These are phyloP conservation scores for Pseudisothecium myosuroides DNA, from an alignment of 225 moss, liverwort and hornwort genomes.

Conservation along the genomic window DNA sequence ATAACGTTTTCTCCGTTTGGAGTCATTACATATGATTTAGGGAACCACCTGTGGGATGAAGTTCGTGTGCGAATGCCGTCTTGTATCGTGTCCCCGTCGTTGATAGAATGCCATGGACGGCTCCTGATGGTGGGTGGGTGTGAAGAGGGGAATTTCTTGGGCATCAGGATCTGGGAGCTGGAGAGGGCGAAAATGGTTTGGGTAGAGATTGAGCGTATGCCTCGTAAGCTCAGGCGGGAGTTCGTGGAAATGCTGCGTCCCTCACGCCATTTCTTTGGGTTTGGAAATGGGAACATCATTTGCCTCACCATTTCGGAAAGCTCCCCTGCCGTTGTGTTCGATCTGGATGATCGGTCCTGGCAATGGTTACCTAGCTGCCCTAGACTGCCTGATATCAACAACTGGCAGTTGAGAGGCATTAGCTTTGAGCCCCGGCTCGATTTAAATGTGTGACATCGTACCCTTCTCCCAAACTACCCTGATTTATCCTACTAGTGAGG, in stretches of 20 bases:
- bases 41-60: slow-evolving; percentile 43
- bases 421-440: slow-evolving; percentile 64
- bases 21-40: slow-evolving; percentile 60
- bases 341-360: slow-evolving; percentile 61
- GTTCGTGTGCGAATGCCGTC: slow-evolving; percentile 61
- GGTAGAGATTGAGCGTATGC: slow-evolving; percentile 72
- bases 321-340: slow-evolving; percentile 60
- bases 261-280: slow-evolving; percentile 63
- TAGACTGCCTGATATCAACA: slow-evolving; percentile 67
- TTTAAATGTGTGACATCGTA: slow-evolving; percentile 13
- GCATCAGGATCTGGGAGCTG: slow-evolving; percentile 74
- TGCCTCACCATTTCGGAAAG: slow-evolving; percentile 62
- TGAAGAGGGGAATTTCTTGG: slow-evolving; percentile 54
- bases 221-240: slow-evolving; percentile 45
- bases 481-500: neutral
- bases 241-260: slow-evolving; percentile 68
- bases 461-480: neutral
- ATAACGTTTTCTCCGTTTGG: slow-evolving; percentile 72
- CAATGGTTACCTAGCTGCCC: slow-evolving; percentile 65
- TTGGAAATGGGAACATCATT: slow-evolving; percentile 59
- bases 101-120: slow-evolving; percentile 57
- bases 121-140: slow-evolving; percentile 69
- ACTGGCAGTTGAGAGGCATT: slow-evolving; percentile 75
- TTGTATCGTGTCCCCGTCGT: slow-evolving; percentile 62
- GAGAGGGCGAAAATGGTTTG: slow-evolving; percentile 50